phyloP scores from a whole-genome alignment of 805 yeast species.

The Saccharomycopsis selenospora region DNA sequence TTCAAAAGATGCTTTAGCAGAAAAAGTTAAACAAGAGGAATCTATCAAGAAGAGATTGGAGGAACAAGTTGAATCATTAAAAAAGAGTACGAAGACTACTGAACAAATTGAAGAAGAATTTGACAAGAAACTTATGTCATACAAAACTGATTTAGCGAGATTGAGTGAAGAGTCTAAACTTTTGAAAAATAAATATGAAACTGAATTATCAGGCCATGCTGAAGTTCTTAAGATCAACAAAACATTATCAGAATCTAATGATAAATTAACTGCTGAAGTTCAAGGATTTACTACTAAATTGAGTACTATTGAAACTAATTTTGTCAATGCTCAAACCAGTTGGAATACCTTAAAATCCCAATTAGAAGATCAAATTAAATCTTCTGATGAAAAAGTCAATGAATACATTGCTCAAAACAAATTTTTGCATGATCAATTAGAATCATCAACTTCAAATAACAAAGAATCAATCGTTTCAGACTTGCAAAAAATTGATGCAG shows the following conservation, averaged over 20 bases:
- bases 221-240: constrained; percentile 38
- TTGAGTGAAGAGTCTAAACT: constrained; percentile 39
- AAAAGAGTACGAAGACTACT: constrained; percentile 21
- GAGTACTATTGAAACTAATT: constrained; percentile 22
- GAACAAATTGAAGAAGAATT: constrained; percentile 27
- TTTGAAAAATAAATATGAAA: constrained; percentile 44
- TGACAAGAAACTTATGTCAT: constrained; percentile 27
- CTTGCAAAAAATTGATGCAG: constrained; percentile 18
- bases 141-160: constrained; percentile 33
- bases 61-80: constrained; percentile 19
- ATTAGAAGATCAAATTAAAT: constrained; percentile 42
- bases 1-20: constrained; percentile 23
- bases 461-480: constrained; percentile 6
- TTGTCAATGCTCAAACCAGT: constrained; percentile 34
- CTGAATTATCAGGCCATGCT: constrained; percentile 48
- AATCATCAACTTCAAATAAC: constrained; percentile 29
- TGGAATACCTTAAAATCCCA: constrained; percentile 39
- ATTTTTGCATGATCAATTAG: constrained; percentile 62
- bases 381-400: constrained; percentile 38
- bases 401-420: constrained; percentile 64
- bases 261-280: constrained; percentile 26
- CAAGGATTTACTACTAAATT: constrained; percentile 23
- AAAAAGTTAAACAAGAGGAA: constrained; percentile 28
- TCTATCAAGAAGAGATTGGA: constrained; percentile 25
- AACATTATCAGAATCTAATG: constrained; percentile 32